These are phyloP conservation scores for Hyaloscypha finlandica DNA, from an alignment of 495 filamentous ascomycete genomes.

Conservation along the genomic window DNA sequence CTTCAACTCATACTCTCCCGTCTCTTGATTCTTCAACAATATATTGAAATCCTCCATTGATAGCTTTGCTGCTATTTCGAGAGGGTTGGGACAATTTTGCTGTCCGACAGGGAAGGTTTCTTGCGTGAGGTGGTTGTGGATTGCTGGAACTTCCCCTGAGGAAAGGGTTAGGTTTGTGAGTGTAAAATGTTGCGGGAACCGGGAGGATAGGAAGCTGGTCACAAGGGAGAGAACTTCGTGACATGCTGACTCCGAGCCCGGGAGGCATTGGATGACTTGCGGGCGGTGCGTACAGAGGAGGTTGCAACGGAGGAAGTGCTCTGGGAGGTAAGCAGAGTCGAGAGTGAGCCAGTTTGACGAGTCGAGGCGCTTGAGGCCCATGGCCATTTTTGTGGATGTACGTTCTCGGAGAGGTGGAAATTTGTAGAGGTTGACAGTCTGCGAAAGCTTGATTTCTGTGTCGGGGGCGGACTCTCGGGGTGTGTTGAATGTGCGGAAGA, in stretches of 20 bases:
- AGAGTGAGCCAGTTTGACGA: constrained; percentile 55
- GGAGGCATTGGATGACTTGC: constrained; percentile 52
- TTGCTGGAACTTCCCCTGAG: constrained; percentile 23
- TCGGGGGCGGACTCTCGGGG: background rate
- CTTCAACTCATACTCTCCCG: constrained; percentile 46
- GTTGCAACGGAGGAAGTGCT: constrained; percentile 46
- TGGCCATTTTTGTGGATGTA: constrained; percentile 41
- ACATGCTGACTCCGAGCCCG: constrained; percentile 51
- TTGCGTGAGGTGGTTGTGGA: constrained; percentile 51
- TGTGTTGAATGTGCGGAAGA: background rate
- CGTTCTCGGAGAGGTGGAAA: constrained; percentile 23
- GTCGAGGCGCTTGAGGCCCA: constrained; percentile 57
- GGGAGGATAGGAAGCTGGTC: constrained; percentile 49
- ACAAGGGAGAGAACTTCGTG: constrained; percentile 53
- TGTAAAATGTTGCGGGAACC: constrained; percentile 51
- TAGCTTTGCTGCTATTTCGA: constrained; percentile 58
- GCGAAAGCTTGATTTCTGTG: constrained; percentile 4
- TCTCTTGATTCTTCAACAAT: constrained; percentile 51
- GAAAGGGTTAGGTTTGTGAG: background rate
- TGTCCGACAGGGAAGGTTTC: constrained; percentile 46
- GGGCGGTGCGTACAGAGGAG: constrained; percentile 44
- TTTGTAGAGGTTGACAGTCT: constrained; percentile 24
- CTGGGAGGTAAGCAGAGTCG: constrained; percentile 53
- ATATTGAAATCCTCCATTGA: constrained; percentile 62
- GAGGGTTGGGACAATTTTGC: constrained; percentile 40